Evolutionary conservation across 23 red algal genomes (phyloP), one percentile per base, ranked within the genome.

Genomic region (Gracilariopsis chorda): DNA sequence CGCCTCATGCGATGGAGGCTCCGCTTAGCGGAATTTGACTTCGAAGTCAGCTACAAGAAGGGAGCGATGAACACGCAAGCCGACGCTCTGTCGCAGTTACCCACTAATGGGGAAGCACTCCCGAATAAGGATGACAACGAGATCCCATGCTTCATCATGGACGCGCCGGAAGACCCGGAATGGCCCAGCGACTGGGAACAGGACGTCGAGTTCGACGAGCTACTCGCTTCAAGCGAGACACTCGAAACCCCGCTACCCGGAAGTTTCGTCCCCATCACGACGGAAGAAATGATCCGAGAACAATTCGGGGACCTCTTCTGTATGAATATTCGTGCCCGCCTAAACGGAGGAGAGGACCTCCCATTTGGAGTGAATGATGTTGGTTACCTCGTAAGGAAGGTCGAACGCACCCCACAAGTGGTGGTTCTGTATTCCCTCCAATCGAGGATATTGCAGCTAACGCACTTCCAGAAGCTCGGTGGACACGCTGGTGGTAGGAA

Each of bases 91-190:
- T n/a, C n/a, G n/a, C n/a, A n/a, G n/a, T n/a, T n/a, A n/a, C n/a
- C n/a, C 49, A 77, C 7, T 13, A 32, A 9, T 11, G 72, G 72
- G 25, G 72, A 77, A 48, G 49, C 72, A 34, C 20, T 77, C 19
- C 8, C 4, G 7, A 32, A 45, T 23, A 29, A 28, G 13, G 72
- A 77, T 77, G 72, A 77, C 44, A n/a, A n/a, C n/a, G 42, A 77
- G 4, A 77, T 77, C 27, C 72, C 72, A 2, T 77, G 35, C 72
- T 77, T 77, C 72, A n/a, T n/a, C n/a, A n/a, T n/a, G n/a, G n/a
- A n/a, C n/a, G n/a, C n/a, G n/a, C n/a, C n/a, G n/a, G n/a, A n/a
- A n/a, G n/a, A n/a, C n/a, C n/a, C n/a, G n/a, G 14, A 74, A 17
- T 37, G 67, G 10, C 67, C 67, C 6, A 7, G 7, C 6, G 30